Conservation (phyloP, 2,329 filamentous ascomycete species). For the Lizonia empirigonia region DNA sequence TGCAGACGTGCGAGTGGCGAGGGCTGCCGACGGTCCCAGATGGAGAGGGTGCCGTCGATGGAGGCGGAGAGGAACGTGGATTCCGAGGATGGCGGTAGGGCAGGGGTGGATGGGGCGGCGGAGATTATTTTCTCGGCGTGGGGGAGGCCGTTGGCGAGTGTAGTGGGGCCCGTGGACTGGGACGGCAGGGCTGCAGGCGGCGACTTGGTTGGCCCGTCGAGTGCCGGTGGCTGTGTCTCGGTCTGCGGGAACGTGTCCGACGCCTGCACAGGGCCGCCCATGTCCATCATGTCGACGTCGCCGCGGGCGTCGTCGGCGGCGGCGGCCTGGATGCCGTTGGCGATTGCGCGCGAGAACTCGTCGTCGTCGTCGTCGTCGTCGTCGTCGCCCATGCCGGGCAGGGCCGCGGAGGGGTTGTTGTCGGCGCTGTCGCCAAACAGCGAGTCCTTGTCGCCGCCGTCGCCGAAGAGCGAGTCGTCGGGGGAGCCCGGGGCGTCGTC, state of each 20-base stretch:
- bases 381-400: conserved; percentile 75
- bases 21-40: conserved; percentile 85
- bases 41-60: conserved; percentile 84
- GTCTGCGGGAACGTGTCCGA: conserved; percentile 29
- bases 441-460: conserved; percentile 69
- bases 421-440: conserved; percentile 78
- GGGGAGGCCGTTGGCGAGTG: conserved; percentile 56
- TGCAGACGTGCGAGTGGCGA: conserved; percentile 79
- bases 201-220: conserved; percentile 1
- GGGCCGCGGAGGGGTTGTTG: conserved; percentile 51
- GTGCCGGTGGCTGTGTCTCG: not conserved
- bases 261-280: conserved; percentile 52
- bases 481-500: conserved; percentile 68
- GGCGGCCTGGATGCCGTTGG: conserved; percentile 55
- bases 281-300: conserved; percentile 54
- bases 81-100: conserved; percentile 49
- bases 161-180: conserved; percentile 19
- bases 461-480: conserved; percentile 86
- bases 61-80: conserved; percentile 86
- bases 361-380: conserved; percentile 60
- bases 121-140: conserved; percentile 54
- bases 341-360: conserved; percentile 78
- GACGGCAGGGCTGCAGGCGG: conserved; percentile 13
- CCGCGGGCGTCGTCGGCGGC: conserved; percentile 51
- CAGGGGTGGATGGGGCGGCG: conserved; percentile 22